Conservation (phyloP, 2,329 filamentous ascomycete genomes). For the Cytospora schulzeri region DNA sequence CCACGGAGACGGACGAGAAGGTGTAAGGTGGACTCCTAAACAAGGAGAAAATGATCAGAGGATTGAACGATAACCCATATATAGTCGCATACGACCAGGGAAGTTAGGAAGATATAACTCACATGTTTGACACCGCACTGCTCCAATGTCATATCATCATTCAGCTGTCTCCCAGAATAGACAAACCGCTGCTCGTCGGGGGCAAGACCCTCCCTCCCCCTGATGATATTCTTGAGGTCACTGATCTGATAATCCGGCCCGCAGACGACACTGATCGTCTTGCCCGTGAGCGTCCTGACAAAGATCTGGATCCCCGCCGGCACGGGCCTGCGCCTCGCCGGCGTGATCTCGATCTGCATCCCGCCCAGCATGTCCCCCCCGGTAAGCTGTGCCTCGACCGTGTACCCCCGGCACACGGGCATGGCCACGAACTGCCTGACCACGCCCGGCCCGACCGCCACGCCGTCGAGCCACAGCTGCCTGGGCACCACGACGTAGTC, state of each 20-base stretch:
- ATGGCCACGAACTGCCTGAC: conserved; percentile 53
- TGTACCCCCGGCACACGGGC: conserved; percentile 44
- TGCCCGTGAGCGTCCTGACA: background rate
- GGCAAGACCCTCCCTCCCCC: background rate
- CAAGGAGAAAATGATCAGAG: too few species aligned
- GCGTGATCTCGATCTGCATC: conserved; percentile 46
- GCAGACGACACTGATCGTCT: background rate
- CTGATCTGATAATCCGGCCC: background rate
- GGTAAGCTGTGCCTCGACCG: conserved; percentile 49
- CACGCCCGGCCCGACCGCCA: conserved; percentile 38
- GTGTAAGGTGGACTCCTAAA: conserved; percentile 65
- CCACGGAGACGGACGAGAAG: background rate
- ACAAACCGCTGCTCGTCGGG: background rate
- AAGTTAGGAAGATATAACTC: background rate
- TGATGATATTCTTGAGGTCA: background rate
- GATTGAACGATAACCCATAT: background rate
- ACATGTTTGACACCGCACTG: background rate
- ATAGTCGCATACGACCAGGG: background rate
- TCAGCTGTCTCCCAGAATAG: background rate
- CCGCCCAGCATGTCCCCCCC: conserved; percentile 44
- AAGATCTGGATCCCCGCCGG: background rate
- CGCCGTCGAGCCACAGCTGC: conserved; percentile 46
- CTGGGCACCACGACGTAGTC: conserved; percentile 40
- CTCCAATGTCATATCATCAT: background rate
- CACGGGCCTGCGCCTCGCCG: background rate